Evolutionary conservation across 768 basidiomycete species (phyloP).

Genomic region (Pilatotrama ljubarskyi): DNA sequence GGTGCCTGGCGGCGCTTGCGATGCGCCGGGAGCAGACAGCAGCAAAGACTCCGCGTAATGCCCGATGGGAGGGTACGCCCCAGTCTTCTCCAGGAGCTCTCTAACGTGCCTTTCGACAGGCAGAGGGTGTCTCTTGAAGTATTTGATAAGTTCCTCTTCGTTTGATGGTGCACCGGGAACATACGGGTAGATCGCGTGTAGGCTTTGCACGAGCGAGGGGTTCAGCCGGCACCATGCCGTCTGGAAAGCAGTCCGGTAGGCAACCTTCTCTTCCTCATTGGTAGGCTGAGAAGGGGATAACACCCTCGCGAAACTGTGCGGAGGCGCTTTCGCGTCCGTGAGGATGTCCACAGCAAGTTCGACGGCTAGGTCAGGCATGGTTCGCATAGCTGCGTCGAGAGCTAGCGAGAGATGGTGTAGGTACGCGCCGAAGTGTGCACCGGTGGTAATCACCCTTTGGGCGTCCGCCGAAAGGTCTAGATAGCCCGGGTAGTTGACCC

Average conservation of each 20-base stretch:
- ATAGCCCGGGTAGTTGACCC: slow-evolving; percentile 8
- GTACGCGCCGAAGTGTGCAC: slow-evolving; percentile 1
- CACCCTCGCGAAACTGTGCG: neutral
- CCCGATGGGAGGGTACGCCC: slow-evolving; percentile 7
- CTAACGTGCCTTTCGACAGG: neutral
- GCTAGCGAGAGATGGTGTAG: neutral
- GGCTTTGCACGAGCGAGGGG: neutral
- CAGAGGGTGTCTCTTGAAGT: neutral
- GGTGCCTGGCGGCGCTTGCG: neutral
- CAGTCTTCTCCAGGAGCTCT: neutral
- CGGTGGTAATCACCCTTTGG: neutral
- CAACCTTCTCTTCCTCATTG: neutral
- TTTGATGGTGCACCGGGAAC: neutral
- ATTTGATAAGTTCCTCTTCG: neutral
- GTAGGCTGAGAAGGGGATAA: neutral
- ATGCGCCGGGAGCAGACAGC: neutral
- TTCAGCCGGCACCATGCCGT: slow-evolving; percentile 2
- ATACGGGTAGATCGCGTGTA: neutral
- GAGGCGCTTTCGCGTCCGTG: neutral
- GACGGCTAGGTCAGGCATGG: slow-evolving; percentile 2
- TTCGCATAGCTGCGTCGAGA: neutral
- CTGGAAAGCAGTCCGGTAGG: slow-evolving; percentile 9
- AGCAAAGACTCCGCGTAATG: neutral
- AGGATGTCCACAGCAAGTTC: slow-evolving; percentile 13
- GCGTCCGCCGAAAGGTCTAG: neutral